These are phyloP conservation scores for Podospora pseudoanserina DNA, from an alignment of 495 filamentous ascomycete genomes.

Conservation along the genomic window DNA sequence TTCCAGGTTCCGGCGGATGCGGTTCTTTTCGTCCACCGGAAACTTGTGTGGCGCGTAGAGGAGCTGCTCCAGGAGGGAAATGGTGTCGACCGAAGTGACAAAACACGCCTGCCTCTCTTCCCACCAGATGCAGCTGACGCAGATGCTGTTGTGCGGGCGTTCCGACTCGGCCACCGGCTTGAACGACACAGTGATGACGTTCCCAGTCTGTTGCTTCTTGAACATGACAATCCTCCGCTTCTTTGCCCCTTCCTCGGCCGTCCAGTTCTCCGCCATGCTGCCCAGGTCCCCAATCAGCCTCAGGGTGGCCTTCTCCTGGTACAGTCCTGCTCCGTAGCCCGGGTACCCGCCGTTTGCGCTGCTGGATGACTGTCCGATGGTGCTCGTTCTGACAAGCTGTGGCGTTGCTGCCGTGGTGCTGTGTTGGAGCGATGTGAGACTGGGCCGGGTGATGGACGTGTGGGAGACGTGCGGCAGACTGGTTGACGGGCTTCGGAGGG, in stretches of 20 bases:
- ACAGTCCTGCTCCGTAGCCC: constrained; percentile 47
- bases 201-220: constrained; percentile 70
- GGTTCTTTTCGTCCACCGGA: constrained; percentile 95
- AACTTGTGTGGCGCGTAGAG: constrained; percentile 69
- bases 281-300: constrained; percentile 82
- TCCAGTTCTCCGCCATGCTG: constrained; percentile 76
- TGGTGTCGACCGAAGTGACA: constrained; percentile 95
- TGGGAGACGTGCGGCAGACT: constrained; percentile 27
- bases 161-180: constrained; percentile 66
- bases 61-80: constrained; percentile 83
- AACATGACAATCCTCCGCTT: constrained; percentile 85
- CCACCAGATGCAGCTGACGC: constrained; percentile 92
- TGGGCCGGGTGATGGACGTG: constrained; percentile 37
- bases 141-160: constrained; percentile 68
- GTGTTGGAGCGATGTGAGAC: constrained; percentile 22
- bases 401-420: not conserved
- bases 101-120: constrained; percentile 82
- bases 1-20: constrained; percentile 91
- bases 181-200: constrained; percentile 69
- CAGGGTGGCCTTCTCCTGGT: constrained; percentile 80
- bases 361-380: not conserved
- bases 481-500: constrained; percentile 36
- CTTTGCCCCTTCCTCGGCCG: constrained; percentile 67
- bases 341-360: constrained; percentile 17
- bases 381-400: not conserved